Evolutionary conservation across 2,329 filamentous ascomycete genomes (phyloP).

Genomic region (Plenodomus biglobosus): DNA sequence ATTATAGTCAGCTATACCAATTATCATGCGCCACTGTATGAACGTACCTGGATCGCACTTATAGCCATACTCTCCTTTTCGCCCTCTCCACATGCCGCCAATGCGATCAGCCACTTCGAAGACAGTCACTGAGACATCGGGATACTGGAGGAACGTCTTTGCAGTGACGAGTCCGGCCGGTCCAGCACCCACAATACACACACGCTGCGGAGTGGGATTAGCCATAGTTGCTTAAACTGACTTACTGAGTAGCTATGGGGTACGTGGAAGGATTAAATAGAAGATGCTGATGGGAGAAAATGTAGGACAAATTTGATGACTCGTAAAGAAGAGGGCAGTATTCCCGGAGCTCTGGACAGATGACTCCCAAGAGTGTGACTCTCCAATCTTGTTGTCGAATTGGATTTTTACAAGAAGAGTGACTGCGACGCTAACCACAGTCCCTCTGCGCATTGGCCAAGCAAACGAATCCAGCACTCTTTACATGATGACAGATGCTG

Average conservation of each 20-base stretch:
- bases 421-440: slow-evolving; percentile 14
- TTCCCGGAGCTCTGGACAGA: background rate
- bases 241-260: too few relatives aligned
- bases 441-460: slow-evolving; percentile 17
- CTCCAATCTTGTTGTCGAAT: background rate
- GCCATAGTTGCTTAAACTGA: background rate
- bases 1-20: background rate
- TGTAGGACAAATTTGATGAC: background rate
- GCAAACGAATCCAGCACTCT: slow-evolving; percentile 1
- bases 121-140: slow-evolving; percentile 66
- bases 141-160: slow-evolving; percentile 69
- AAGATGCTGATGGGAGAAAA: too few relatives aligned
- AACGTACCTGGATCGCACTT: slow-evolving; percentile 61
- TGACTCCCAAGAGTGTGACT: background rate
- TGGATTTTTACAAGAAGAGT: slow-evolving; percentile 1
- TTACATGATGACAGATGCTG: slow-evolving; percentile 1
- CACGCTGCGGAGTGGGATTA: slow-evolving; percentile 26
- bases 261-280: background rate
- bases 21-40: background rate
- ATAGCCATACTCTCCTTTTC: slow-evolving; percentile 52
- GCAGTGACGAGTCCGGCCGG: slow-evolving; percentile 50
- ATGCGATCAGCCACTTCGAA: slow-evolving; percentile 67
- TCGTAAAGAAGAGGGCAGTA: too few relatives aligned
- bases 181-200: slow-evolving; percentile 50
- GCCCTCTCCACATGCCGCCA: slow-evolving; percentile 74